Evolutionary conservation across 139 green algal species (phyloP).

Genomic region (Desmodesmus armatus): DNA sequence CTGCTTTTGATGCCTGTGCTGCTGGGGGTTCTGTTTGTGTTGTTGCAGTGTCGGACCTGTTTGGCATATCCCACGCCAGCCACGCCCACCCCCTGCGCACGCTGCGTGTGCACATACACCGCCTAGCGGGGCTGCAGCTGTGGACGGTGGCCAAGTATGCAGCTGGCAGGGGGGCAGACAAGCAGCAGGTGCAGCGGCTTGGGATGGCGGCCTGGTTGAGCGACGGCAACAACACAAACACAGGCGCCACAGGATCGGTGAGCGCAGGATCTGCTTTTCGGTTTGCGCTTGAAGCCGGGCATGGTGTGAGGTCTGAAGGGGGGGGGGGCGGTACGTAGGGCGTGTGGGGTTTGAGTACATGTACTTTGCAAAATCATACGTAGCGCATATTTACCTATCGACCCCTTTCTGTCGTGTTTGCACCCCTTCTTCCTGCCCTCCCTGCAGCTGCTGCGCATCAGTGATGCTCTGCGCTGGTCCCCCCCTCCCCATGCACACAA

Average conservation of each 20-base stretch:
- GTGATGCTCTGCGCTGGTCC: neutral
- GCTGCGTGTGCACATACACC: conserved; percentile 13
- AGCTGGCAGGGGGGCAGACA: neutral
- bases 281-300: too few relatives aligned
- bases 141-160: conserved; percentile 35
- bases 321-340: too few relatives aligned
- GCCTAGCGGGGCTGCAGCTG: conserved; percentile 29
- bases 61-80: conserved; percentile 27
- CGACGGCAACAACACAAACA: neutral
- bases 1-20: neutral
- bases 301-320: too few relatives aligned
- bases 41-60: conserved; percentile 25
- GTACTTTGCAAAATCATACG: too few relatives aligned
- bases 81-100: neutral
- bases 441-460: neutral
- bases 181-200: conserved; percentile 8
- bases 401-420: too few relatives aligned
- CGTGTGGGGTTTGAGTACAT: too few relatives aligned
- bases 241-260: too few relatives aligned
- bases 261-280: too few relatives aligned
- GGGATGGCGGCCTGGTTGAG: conserved; percentile 31
- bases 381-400: too few relatives aligned
- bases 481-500: too few relatives aligned
- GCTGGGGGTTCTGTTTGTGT: neutral
- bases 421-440: neutral